These are phyloP conservation scores for Eutrema japonicum DNA, from an alignment of 345 rosid species.

Conservation along the genomic window DNA sequence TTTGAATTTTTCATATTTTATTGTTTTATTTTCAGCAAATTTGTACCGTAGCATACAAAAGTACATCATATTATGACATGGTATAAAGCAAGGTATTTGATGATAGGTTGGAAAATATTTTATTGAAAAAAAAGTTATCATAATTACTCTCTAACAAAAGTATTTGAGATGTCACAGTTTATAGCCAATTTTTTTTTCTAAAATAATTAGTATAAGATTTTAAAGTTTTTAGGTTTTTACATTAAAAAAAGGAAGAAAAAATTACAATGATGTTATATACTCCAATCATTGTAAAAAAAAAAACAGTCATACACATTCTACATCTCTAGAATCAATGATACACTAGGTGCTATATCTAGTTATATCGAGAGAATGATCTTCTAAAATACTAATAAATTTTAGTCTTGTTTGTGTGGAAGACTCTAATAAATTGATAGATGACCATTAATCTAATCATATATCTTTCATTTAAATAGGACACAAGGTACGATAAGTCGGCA, in stretches of 20 bases:
- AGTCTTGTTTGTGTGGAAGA: neutral
- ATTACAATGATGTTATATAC: too few species aligned
- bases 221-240: too few species aligned
- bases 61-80: constrained; percentile 25
- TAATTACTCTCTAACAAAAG: constrained; percentile 19
- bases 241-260: too few species aligned
- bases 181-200: too few species aligned
- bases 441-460: constrained; percentile 10
- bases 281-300: too few species aligned
- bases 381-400: neutral
- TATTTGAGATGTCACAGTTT: neutral
- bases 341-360: too few species aligned
- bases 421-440: neutral
- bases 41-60: constrained; percentile 17
- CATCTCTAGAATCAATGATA: too few species aligned
- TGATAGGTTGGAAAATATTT: constrained; percentile 24
- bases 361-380: neutral
- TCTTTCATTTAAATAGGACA: constrained; percentile 16
- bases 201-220: too few species aligned
- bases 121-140: neutral
- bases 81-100: constrained; percentile 27
- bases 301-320: too few species aligned
- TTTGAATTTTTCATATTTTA: neutral
- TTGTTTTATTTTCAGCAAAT: constrained; percentile 1
- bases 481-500: constrained; percentile 24